These are phyloP conservation scores for Penicillium bialowiezense DNA, from an alignment of 495 filamentous ascomycete genomes.

Conservation along the genomic window DNA sequence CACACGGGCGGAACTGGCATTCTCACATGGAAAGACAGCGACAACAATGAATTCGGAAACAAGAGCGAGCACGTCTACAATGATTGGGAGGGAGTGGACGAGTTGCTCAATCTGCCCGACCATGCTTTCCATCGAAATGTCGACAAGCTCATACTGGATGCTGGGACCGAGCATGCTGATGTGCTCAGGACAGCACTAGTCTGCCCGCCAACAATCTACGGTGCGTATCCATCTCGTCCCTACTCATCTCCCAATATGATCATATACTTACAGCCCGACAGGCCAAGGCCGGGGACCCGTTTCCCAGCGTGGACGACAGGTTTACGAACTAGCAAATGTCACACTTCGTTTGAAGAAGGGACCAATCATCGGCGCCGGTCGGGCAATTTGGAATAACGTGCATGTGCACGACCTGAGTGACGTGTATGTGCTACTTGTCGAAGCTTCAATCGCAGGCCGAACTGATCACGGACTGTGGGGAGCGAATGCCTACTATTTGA, in stretches of 20 bases:
- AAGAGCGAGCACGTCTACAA: slow-evolving; percentile 50
- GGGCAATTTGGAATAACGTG: slow-evolving; percentile 64
- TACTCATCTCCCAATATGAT: too few relatives aligned
- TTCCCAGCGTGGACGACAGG: slow-evolving; percentile 61
- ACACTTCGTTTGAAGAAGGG: slow-evolving; percentile 58
- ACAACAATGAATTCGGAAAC: slow-evolving; percentile 45
- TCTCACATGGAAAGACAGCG: slow-evolving; percentile 42
- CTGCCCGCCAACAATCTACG: slow-evolving; percentile 74
- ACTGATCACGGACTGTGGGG: slow-evolving; percentile 62
- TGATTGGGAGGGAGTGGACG: slow-evolving; percentile 48
- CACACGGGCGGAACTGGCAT: slow-evolving; percentile 62
- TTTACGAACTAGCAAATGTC: slow-evolving; percentile 50
- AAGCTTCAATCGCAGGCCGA: slow-evolving; percentile 53
- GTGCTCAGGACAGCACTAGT: slow-evolving; percentile 63
- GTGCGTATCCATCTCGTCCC: slow-evolving; percentile 19
- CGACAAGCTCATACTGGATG: slow-evolving; percentile 51
- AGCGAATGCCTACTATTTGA: slow-evolving; percentile 65
- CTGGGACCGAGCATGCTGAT: slow-evolving; percentile 35
- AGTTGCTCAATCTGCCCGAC: slow-evolving; percentile 49
- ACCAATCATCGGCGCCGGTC: slow-evolving; percentile 57
- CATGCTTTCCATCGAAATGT: slow-evolving; percentile 52
- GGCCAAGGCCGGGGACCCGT: slow-evolving; percentile 58
- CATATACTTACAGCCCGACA: background rate
- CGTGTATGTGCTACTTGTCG: slow-evolving; percentile 60
- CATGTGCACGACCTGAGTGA: slow-evolving; percentile 65